phyloP scores from a whole-genome alignment of 2,329 filamentous ascomycete genomes.

The Knufia fluminis region DNA sequence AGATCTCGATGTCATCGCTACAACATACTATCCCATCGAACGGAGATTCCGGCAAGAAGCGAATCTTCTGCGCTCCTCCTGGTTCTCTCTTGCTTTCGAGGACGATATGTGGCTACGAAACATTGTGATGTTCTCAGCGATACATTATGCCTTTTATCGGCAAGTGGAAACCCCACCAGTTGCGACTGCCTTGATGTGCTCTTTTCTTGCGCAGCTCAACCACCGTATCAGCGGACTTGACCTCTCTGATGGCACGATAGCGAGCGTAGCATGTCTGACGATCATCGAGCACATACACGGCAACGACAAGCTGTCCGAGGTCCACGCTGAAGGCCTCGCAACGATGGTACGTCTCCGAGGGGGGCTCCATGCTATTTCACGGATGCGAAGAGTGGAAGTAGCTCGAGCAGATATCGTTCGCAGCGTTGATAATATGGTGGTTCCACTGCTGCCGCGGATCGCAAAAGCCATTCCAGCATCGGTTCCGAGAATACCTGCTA shows the following conservation, averaged over 20 bases:
- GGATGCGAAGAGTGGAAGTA: constrained; percentile 14
- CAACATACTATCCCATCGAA: background rate
- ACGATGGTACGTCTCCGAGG: constrained; percentile 17
- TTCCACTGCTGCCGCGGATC: constrained; percentile 13
- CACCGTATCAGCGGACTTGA: constrained; percentile 9
- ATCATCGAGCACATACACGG: constrained; percentile 14
- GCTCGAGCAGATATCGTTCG: constrained; percentile 16
- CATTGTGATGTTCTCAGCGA: constrained; percentile 15
- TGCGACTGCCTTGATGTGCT: constrained; percentile 14
- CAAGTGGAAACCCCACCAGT: constrained; percentile 6
- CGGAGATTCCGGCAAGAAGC: background rate
- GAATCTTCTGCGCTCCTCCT: background rate
- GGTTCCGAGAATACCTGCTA: constrained; percentile 6
- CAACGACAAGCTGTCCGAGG: constrained; percentile 12
- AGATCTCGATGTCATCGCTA: constrained; percentile 1
- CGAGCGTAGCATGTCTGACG: constrained; percentile 17
- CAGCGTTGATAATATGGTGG: constrained; percentile 14
- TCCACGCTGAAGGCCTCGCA: constrained; percentile 16
- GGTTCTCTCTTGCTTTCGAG: constrained; percentile 14
- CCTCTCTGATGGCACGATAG: constrained; percentile 17
- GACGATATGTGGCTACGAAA: constrained; percentile 16
- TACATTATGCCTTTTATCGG: constrained; percentile 6
- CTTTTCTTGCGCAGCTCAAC: constrained; percentile 17
- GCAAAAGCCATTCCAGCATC: constrained; percentile 2
- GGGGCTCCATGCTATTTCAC: constrained; percentile 11